Base-by-base conservation (phyloP, 345 rosid species). In the Streptanthus diversifolius region DNA sequence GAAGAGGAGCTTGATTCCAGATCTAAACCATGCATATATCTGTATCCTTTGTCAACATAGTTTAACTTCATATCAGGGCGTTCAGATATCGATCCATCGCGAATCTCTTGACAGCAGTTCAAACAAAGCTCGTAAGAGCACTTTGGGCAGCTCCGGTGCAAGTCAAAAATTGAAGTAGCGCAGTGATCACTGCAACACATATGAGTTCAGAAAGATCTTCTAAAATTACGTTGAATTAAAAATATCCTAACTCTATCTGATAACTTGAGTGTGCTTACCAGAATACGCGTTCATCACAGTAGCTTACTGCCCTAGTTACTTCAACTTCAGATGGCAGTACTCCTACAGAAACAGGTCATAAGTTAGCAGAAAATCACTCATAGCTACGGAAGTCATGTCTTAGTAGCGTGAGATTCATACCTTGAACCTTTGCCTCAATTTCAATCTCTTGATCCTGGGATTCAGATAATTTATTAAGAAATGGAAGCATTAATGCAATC, bases 61-160 rank as follows among this genome's bases (percentile, higher is more conserved):
- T 66, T 74, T 51, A 81, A 60, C 45, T 79, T 72, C 51, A 85
- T 57, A 77, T 85, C 91, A 64, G 79, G 70, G 57, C 78, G 81
- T 56, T 60, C 70, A 3, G 66, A 64, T 41, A 87, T 80, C 18
- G 53, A 79, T 30, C 87, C 84, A 66, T 71, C 68, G 14, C 87
- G 95, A 65, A 91, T 80, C 63, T 95, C 99, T 80, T 74, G 78
- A 73, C 97, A 95, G 67, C 99, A 95, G 56, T 73, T 70, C 53
- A 95, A 84, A 77, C 99, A 91, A 44, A 91, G 84, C 61, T 95
- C 99, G 63, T 77, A 88, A 47, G 85, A 66, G 77, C 97, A 90
- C 1, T 81, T 86, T 44, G 85, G 80, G 63, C 96, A 95, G 80
- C 96, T 79, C 19, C 97, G 85, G 64, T 93, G 96, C 39, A 88